Evolutionary conservation across 1,284 basidiomycete genomes (phyloP).

Genomic region (Ceratobasidium papillatum): DNA sequence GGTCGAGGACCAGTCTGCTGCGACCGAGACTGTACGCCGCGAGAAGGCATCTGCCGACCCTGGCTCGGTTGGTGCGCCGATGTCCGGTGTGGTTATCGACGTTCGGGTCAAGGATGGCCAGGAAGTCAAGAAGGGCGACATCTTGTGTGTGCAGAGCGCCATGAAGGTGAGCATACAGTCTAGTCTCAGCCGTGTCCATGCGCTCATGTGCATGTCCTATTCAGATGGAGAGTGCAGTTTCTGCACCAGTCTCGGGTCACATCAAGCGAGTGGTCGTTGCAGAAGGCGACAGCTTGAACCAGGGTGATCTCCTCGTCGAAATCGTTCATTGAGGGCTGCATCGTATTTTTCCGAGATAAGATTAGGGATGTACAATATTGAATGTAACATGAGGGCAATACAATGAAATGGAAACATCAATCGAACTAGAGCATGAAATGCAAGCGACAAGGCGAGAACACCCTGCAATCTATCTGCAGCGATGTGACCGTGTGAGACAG

Average conservation of each 20-base stretch:
- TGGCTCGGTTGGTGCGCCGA: conserved; percentile 93
- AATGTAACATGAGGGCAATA: conserved; percentile 25
- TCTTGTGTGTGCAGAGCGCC: conserved; percentile 66
- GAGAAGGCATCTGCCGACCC: conserved; percentile 94
- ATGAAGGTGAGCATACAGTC: conserved; percentile 52
- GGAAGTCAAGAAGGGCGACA: conserved; percentile 97
- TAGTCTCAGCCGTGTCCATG: neutral
- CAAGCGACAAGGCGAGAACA: neutral
- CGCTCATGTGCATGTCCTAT: conserved; percentile 11
- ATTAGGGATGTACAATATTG: conserved; percentile 38
- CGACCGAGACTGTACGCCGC: conserved; percentile 91
- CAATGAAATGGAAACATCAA: conserved; percentile 36
- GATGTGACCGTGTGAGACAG: conserved; percentile 17
- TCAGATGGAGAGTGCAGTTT: conserved; percentile 96
- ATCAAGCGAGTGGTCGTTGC: conserved; percentile 90
- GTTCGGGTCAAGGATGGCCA: conserved; percentile 97
- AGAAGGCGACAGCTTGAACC: conserved; percentile 89
- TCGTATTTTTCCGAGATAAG: conserved; percentile 30
- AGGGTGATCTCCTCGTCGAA: conserved; percentile 87
- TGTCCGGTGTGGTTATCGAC: conserved; percentile 98
- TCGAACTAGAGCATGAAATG: conserved; percentile 20
- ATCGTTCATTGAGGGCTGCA: conserved; percentile 69
- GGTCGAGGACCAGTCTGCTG: conserved; percentile 95
- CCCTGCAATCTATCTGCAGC: conserved; percentile 7
- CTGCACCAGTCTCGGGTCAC: conserved; percentile 94